Conservation (phyloP, 2,329 filamentous ascomycete genomes). For the Fusarium subglutinans region DNA sequence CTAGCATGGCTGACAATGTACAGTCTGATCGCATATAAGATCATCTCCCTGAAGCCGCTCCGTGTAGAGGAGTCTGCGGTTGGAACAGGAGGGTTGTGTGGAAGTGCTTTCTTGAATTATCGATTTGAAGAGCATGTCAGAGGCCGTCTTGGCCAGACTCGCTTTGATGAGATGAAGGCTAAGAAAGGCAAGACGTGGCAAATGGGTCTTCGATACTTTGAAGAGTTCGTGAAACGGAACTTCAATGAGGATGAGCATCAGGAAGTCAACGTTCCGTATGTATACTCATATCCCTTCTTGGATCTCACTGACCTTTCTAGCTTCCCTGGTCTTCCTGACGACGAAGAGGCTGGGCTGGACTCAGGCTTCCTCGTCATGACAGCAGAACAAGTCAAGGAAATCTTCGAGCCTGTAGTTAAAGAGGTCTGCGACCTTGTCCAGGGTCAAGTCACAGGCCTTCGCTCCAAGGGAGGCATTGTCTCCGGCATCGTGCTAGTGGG, state of each 20-base stretch:
- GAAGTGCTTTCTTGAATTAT: conserved; percentile 82
- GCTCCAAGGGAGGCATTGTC: conserved; percentile 68
- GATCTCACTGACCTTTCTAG: conserved; percentile 44
- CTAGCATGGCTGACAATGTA: conserved; percentile 23
- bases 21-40: conserved; percentile 81
- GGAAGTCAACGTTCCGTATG: conserved; percentile 79
- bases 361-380: conserved; percentile 80
- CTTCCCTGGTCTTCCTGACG: conserved; percentile 79
- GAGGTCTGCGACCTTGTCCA: conserved; percentile 74
- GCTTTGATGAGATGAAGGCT: conserved; percentile 78
- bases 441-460: conserved; percentile 72
- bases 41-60: conserved; percentile 76
- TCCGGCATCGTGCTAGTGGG: conserved; percentile 84
- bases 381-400: conserved; percentile 73
- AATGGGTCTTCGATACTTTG: conserved; percentile 81
- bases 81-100: conserved; percentile 80
- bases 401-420: conserved; percentile 79
- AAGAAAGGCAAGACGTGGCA: conserved; percentile 85
- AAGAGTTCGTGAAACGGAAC: conserved; percentile 86
- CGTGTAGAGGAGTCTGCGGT: conserved; percentile 82
- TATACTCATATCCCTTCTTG: conserved; percentile 14
- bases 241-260: conserved; percentile 82
- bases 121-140: conserved; percentile 82
- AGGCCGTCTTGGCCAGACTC: conserved; percentile 69
- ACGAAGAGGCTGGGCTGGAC: conserved; percentile 78